These are phyloP conservation scores for Cotoneaster glaucophyllus DNA, from an alignment of 306 rosid species.

Conservation along the genomic window DNA sequence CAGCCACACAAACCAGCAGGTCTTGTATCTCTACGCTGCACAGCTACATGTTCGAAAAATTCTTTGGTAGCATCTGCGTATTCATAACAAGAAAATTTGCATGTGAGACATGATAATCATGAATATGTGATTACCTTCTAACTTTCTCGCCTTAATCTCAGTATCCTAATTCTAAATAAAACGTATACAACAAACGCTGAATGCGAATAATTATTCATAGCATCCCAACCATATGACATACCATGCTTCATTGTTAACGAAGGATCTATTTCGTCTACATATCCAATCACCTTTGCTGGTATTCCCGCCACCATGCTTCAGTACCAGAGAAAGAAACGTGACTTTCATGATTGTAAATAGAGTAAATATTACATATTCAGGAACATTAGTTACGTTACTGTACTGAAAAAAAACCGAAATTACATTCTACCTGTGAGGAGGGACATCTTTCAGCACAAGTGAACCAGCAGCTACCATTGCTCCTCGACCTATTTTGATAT, in stretches of 20 bases:
- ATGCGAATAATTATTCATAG: not conserved
- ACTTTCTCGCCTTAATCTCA: not conserved
- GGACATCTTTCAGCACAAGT: conserved; percentile 69
- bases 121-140: not conserved
- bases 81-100: conserved; percentile 9
- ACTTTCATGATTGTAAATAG: conserved; percentile 4
- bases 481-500: conserved; percentile 74
- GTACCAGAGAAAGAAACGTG: conserved; percentile 7
- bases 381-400: too few species aligned
- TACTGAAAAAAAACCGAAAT: not conserved
- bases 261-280: conserved; percentile 55
- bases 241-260: conserved; percentile 97
- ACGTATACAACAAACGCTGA: not conserved
- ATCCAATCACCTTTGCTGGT: conserved; percentile 73
- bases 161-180: not conserved
- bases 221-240: conserved; percentile 29
- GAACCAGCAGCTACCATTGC: conserved; percentile 90
- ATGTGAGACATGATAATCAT: not conserved
- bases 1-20: conserved; percentile 38
- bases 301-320: conserved; percentile 84
- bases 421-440: conserved; percentile 61
- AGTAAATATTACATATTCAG: not conserved
- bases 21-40: conserved; percentile 39
- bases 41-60: conserved; percentile 52
- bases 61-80: conserved; percentile 76